phyloP scores from a whole-genome alignment of 2,329 filamentous ascomycete genomes.

The Metarhizium album region DNA sequence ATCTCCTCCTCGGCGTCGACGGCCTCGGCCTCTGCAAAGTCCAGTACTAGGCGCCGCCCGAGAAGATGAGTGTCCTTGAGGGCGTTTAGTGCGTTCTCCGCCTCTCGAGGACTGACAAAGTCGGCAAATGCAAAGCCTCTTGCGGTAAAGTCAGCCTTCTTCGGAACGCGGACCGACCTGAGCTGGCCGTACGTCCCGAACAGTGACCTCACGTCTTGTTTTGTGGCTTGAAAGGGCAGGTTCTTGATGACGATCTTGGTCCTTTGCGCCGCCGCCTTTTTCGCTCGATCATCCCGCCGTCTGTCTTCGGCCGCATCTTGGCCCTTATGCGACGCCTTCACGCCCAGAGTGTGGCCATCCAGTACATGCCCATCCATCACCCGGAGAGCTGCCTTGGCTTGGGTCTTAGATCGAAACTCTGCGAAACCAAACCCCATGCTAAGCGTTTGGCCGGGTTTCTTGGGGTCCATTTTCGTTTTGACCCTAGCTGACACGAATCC shows the following conservation, averaged over 20 bases:
- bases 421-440: constrained; percentile 98
- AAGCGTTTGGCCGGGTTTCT: constrained; percentile 73
- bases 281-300: constrained; percentile 69
- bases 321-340: constrained; percentile 80
- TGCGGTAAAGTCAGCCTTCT: constrained; percentile 82
- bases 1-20: constrained; percentile 94
- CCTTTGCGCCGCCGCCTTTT: constrained; percentile 62
- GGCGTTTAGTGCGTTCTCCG: constrained; percentile 80
- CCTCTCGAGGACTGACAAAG: constrained; percentile 85
- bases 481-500: constrained; percentile 85
- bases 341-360: constrained; percentile 75
- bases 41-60: constrained; percentile 77
- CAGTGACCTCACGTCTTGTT: constrained; percentile 79
- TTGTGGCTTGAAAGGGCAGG: constrained; percentile 86
- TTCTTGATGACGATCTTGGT: constrained; percentile 99
- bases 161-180: constrained; percentile 82
- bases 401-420: constrained; percentile 68
- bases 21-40: constrained; percentile 81
- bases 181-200: constrained; percentile 88
- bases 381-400: constrained; percentile 68
- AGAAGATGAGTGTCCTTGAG: constrained; percentile 88
- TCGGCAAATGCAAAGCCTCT: constrained; percentile 96
- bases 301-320: constrained; percentile 81
- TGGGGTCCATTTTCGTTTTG: constrained; percentile 89
- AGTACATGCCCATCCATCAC: constrained; percentile 84